These are phyloP conservation scores for Podospora pseudocomata DNA, from an alignment of 495 filamentous ascomycete species.

Conservation along the genomic window DNA sequence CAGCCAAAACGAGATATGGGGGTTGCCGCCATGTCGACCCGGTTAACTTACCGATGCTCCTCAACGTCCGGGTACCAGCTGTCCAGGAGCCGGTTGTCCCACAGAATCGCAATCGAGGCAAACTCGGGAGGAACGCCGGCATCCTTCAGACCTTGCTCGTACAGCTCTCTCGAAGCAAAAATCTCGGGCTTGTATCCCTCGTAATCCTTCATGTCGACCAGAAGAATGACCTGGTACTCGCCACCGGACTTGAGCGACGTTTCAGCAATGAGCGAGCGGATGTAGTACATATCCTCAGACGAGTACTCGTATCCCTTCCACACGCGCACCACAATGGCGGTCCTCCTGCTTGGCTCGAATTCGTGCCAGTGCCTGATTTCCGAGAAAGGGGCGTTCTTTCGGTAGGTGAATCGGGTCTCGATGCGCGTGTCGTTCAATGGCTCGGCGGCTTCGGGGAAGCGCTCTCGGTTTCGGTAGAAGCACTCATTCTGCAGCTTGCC, in stretches of 20 bases:
- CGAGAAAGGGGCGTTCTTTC: slow-evolving; percentile 24
- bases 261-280: slow-evolving; percentile 57
- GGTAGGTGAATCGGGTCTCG: slow-evolving; percentile 26
- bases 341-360: slow-evolving; percentile 28
- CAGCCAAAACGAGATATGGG: background rate
- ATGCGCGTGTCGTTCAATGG: slow-evolving; percentile 25
- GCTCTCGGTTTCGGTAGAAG: slow-evolving; percentile 59
- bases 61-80: slow-evolving; percentile 38
- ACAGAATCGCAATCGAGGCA: slow-evolving; percentile 53
- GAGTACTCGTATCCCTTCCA: slow-evolving; percentile 44
- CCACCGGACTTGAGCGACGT: slow-evolving; percentile 51
- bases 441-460: slow-evolving; percentile 43
- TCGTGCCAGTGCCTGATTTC: slow-evolving; percentile 33
- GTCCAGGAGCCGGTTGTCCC: slow-evolving; percentile 46
- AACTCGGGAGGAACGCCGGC: slow-evolving; percentile 53
- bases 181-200: slow-evolving; percentile 43
- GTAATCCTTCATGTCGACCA: slow-evolving; percentile 57
- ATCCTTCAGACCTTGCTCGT: slow-evolving; percentile 46
- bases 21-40: background rate
- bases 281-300: slow-evolving; percentile 41
- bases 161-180: slow-evolving; percentile 47
- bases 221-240: slow-evolving; percentile 57
- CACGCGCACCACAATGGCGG: slow-evolving; percentile 41
- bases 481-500: slow-evolving; percentile 70
- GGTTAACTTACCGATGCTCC: slow-evolving; percentile 32